Base-by-base conservation (phyloP, 2,329 filamentous ascomycete species). In the Penicillium sp. region DNA sequence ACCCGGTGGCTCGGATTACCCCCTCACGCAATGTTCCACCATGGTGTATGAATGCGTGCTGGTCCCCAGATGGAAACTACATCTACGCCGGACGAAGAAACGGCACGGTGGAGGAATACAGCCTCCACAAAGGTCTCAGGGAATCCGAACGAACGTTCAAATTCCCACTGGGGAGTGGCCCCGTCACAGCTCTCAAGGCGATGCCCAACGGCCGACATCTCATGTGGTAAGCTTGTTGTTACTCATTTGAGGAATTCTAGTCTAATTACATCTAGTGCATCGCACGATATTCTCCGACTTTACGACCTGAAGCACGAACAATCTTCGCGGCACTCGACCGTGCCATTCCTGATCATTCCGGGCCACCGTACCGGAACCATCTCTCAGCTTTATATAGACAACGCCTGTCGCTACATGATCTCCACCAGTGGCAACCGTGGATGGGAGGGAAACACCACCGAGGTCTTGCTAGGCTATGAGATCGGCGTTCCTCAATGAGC, bases 31-130 rank as follows among this genome's bases (percentile, higher is more conserved):
- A 87, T 11, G 90, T 92, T 0, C 94, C 95, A 1, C 95, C 94
- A 0, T 99, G 94, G 94, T 98, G 94, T 76, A 97, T 96, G 88
- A 93, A 91, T 66, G 92, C 92, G 0, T 96, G 92, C 79, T 99
- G 95, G 95, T 94, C 90, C 56, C 92, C 92, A 0, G 91, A 97
- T 73, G 95, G 95, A 14, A 98, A 98, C 76, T 92, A 87, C 76
- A 93, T 99, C 69, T 99, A 96, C 76, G 93, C 90, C 0, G 95
- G 95, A 0, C 84, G 95, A 31, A 84, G 95, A 59, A 98, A 98
- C 75, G 86, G 92, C 54, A 96, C 92, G 0, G 95, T 99, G 0
- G 95, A 99, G 67, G 95, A 99, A 76, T 99, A 90, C 76, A 92
- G 87, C 70, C 82, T 99, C 17, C 91, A 95, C 73, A 92, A 92